A percentile compares a stretch with the other conserved stretches of the same genome.
phyloP scores from a whole-genome alignment of 2,329 filamentous ascomycete genomes.

The Grosmannia clavigera region DNA sequence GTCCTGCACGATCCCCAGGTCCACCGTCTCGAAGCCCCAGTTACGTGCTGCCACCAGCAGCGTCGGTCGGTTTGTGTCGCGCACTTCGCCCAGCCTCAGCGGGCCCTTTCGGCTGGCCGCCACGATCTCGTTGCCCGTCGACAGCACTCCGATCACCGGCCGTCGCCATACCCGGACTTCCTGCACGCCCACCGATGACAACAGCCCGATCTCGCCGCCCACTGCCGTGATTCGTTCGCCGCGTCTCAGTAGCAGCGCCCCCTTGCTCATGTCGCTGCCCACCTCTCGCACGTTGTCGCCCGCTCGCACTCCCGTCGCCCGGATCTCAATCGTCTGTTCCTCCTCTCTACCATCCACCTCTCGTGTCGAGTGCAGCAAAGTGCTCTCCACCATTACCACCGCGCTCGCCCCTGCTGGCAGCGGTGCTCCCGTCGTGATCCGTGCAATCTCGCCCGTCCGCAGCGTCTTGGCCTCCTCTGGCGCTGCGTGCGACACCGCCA shows the following conservation, averaged over 20 bases:
- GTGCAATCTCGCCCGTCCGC: constrained; percentile 62
- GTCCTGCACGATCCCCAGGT: constrained; percentile 76
- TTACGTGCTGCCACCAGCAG: constrained; percentile 65
- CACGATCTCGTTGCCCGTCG: constrained; percentile 90
- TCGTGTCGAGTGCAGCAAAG: constrained; percentile 60
- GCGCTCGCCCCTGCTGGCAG: constrained; percentile 79
- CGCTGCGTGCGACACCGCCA: constrained; percentile 74
- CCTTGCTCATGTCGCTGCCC: constrained; percentile 70
- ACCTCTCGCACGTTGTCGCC: constrained; percentile 87
- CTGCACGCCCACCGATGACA: constrained; percentile 70
- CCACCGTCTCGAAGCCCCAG: constrained; percentile 66
- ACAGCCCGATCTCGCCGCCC: constrained; percentile 81
- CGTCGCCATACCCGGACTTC: constrained; percentile 61
- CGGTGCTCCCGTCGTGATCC: constrained; percentile 91
- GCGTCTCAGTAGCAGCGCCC: constrained; percentile 56
- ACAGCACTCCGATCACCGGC: constrained; percentile 74
- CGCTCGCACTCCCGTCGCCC: constrained; percentile 59
- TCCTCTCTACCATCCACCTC: constrained; percentile 68
- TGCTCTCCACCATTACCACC: constrained; percentile 96
- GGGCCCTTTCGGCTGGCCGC: constrained; percentile 31
- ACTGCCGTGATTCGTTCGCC: constrained; percentile 76
- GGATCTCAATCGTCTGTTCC: constrained; percentile 77
- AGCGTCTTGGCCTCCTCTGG: constrained; percentile 45
- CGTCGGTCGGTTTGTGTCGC: constrained; percentile 86
- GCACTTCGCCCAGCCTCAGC: constrained; percentile 69